Evolutionary conservation across 1,284 basidiomycete genomes (phyloP), one percentile per base, ranked within the genome.

Genomic region (Quambalaria eucalypti): DNA sequence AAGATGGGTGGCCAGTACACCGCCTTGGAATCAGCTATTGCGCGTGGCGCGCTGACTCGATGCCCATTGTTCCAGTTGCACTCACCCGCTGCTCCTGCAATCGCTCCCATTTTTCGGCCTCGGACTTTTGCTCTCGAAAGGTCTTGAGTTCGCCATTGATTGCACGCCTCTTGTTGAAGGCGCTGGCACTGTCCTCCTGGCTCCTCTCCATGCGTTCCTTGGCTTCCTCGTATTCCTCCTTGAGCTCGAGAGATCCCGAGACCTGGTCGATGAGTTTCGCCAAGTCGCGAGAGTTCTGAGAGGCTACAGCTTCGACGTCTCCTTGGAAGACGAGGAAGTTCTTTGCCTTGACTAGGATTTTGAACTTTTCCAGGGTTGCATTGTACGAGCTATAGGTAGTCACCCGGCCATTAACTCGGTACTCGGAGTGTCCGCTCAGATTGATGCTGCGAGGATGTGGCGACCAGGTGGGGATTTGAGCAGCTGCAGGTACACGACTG

Each of bases 261-360:
- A 98, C 97, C 73, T 96, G 90, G 67, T 99, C 95, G 50, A 99
- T 87, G 44, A 98, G 84, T 33, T 84, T 82, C 1, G 91, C 84
- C 23, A 99, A 83, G 64, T 95, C 90, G 64, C 86, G 86, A 8
- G 92, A 84, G 1, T 89, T 91, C 71, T 99, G 95, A 7, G 89
- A 90, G 0, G 95, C 95, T 47, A 99, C 89, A 2, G 90, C 89
- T 78, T 98, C 95, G 36, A 99, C 95, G 74, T 98, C 95, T 54
- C 95, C 95, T 77, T 75, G 73, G 78, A 99, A 99, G n/a, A 98
- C 95, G 53, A 98, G 85, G 73, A 98, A 98, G 80, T 98, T 98
- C 79, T 96, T 96, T 21, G 95, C 95, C 78, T 96, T 96, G 73
- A 98, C 92, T 54, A 98, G 87, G 69, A 99, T 90, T 73, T 97